These are phyloP conservation scores for Teratosphaeria nubilosa DNA, from an alignment of 2,329 filamentous ascomycete genomes.

Conservation along the genomic window DNA sequence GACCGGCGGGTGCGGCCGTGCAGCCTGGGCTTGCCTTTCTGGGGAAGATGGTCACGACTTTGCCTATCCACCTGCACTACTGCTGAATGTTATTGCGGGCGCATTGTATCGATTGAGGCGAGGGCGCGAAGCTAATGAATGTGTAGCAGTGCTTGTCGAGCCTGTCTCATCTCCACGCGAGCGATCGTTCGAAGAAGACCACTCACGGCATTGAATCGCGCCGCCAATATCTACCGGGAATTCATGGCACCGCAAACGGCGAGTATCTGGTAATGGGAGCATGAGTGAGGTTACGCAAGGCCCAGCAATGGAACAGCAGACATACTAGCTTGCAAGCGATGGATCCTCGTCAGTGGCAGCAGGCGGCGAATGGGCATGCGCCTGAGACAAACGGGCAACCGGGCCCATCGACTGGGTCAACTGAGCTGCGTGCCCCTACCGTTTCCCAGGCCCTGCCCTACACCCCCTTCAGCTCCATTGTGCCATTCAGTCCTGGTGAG, in stretches of 20 bases:
- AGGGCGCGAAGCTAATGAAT: not conserved
- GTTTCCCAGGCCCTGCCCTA: conserved; percentile 72
- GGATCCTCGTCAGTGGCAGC: not conserved
- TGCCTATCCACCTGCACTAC: not conserved
- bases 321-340: not conserved
- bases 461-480: conserved; percentile 69
- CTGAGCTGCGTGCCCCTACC: conserved; percentile 28
- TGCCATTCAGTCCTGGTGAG: conserved; percentile 66
- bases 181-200: not conserved
- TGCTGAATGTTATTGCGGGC: not conserved
- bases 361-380: not conserved
- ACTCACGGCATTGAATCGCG: not conserved
- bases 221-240: not conserved
- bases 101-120: not conserved
- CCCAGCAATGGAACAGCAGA: not conserved
- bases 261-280: not conserved
- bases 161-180: not conserved
- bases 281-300: not conserved
- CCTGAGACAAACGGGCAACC: not conserved
- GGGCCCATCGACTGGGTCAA: not conserved
- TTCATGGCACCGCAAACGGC: not conserved
- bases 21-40: not conserved
- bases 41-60: not conserved
- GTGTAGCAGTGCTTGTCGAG: not conserved
- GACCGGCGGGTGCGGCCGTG: not conserved